Conservation (phyloP, 768 basidiomycete genomes). For the Albatrellus ellisii region DNA sequence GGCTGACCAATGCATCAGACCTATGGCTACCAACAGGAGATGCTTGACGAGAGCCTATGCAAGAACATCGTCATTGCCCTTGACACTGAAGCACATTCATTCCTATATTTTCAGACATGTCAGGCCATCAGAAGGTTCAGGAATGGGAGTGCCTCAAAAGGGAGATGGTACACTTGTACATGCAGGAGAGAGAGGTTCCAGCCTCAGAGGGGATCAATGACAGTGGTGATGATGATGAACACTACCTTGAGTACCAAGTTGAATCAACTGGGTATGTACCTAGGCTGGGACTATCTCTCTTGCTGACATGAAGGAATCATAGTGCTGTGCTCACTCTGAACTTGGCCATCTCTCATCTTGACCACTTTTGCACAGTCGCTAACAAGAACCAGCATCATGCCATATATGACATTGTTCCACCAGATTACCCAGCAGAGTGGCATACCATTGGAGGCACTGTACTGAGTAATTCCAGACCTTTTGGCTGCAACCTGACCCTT, state of each 20-base stretch:
- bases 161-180: no score
- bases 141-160: no score
- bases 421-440: slow-evolving; percentile 48
- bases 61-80: slow-evolving; percentile 65
- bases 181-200: no score
- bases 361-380: slow-evolving; percentile 57
- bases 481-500: slow-evolving; percentile 49
- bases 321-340: slow-evolving; percentile 66
- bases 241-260: no score
- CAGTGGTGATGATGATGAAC: no score
- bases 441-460: slow-evolving; percentile 26
- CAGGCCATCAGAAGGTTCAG: no score
- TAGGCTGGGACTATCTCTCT: no score
- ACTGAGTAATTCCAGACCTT: slow-evolving; percentile 38
- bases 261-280: no score
- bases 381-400: slow-evolving; percentile 42
- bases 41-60: slow-evolving; percentile 56
- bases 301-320: background rate
- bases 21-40: slow-evolving; percentile 65
- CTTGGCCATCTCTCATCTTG: slow-evolving; percentile 54
- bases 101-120: no score
- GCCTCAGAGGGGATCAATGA: no score
- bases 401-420: slow-evolving; percentile 55
- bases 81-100: slow-evolving; percentile 66
- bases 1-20: slow-evolving; percentile 17